Base-by-base conservation (phyloP, 2,329 filamentous ascomycete species). In the Dactylonectria macrodidyma region DNA sequence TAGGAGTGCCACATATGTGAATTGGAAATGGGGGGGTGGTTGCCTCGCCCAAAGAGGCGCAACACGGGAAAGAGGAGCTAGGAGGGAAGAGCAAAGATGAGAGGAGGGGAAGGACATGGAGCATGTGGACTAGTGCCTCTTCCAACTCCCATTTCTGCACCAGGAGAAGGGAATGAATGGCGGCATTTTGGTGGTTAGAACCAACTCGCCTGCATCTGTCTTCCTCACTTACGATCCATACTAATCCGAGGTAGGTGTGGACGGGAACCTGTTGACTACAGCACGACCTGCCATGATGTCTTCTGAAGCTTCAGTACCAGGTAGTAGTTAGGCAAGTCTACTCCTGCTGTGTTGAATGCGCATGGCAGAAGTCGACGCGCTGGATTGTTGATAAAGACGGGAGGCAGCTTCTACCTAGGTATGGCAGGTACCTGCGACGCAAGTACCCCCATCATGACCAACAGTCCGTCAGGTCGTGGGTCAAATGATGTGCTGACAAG, bases 1-100 rank as follows among this genome's bases (percentile, higher is more conserved):
- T 51, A 36, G 63, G 60, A 62, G 56, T 66, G 68, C 72, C 73
- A 75, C 73, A 75, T 74, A 69, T 60, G 69, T 26, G 66, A 71
- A 61, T 67, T 71, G 63, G 70, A 54, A 54, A 60, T 52, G 56
- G 41, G 36, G 26, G 52, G 69, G 69, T 71, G 62, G 65, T 69
- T 71, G 62, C 67, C 70, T 67, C 59, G 33, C 34, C 59, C 65
- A 50, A 52, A 64, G 71, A 62, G 68, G 65, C 44, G 71, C 57
- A 69, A 69, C 63, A 52, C 34, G 50, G 50, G 50, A 66, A 67
- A 50, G 66, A 67, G 66, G 66, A 65, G 54, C 5, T 34, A 54
- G 51, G 33, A 54, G 30, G 50, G 16, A 44, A n/a, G 41, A 56
- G 59, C 44, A 47, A 50, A 36, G 54, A 41, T 47, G 33, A 30